These are phyloP conservation scores for Backusella mclennaniae DNA, from an alignment of 192 early-diverging fungal species.

Conservation along the genomic window DNA sequence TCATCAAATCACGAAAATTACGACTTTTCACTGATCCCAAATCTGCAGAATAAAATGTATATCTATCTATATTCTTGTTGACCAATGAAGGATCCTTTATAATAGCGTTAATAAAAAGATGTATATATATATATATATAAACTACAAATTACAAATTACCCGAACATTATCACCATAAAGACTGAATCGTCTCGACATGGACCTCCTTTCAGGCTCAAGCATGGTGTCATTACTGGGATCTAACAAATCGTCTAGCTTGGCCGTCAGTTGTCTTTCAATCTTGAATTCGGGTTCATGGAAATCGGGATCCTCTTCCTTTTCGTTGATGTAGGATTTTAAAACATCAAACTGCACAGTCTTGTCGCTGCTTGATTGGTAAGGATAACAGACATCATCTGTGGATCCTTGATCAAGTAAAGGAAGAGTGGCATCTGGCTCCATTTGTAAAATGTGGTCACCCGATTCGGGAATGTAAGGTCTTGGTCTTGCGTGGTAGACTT, in stretches of 20 bases:
- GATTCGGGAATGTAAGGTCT: not conserved
- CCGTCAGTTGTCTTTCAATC: not conserved
- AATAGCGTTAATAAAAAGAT: not conserved
- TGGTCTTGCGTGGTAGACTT: not conserved
- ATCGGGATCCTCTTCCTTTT: not conserved
- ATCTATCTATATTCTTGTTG: not conserved
- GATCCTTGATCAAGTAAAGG: not conserved
- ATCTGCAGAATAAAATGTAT: constrained; percentile 11
- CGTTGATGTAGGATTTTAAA: not conserved
- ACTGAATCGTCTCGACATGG: constrained; percentile 2
- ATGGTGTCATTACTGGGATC: not conserved
- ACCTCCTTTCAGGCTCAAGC: not conserved
- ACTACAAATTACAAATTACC: not conserved
- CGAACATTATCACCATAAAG: constrained; percentile 7
- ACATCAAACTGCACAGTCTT: not conserved
- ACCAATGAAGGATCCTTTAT: not conserved
- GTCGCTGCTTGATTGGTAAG: not conserved
- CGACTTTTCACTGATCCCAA: constrained; percentile 1
- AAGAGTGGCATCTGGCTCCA: not conserved
- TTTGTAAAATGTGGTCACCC: not conserved
- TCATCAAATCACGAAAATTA: not conserved
- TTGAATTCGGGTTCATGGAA: not conserved
- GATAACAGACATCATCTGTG: not conserved
- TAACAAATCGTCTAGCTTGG: constrained; percentile 1
- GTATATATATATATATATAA: not conserved